Conservation (phyloP, 768 basidiomycete genomes). For the Cubamyces sp. region DNA sequence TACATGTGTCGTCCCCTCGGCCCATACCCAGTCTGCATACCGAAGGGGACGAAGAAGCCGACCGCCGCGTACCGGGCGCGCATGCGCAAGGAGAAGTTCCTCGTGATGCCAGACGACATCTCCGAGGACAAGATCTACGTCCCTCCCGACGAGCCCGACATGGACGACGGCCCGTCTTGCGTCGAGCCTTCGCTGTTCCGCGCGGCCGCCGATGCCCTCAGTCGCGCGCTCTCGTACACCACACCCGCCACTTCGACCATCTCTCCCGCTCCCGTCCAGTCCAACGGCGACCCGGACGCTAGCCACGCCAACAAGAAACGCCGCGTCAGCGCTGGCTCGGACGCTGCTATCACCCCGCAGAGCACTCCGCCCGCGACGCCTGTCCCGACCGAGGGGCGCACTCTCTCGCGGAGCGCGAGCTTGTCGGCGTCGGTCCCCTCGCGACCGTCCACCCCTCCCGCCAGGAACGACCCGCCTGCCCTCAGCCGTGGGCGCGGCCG, state of each 20-base stretch:
- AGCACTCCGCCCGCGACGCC: constrained; percentile 7
- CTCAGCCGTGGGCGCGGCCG: constrained; percentile 1
- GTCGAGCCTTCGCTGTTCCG: constrained; percentile 2
- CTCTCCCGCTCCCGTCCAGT: background rate
- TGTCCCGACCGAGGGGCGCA: background rate
- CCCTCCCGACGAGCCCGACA: constrained; percentile 30
- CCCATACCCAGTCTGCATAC: constrained; percentile 32
- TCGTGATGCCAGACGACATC: constrained; percentile 21
- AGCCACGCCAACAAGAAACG: constrained; percentile 18
- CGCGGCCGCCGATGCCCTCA: background rate
- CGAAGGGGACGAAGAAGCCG: constrained; percentile 20
- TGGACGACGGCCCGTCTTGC: constrained; percentile 26
- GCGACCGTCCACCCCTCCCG: constrained; percentile 10
- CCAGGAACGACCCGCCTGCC: background rate
- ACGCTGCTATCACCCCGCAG: background rate
- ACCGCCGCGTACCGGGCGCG: constrained; percentile 30
- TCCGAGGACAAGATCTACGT: constrained; percentile 32
- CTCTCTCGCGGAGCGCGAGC: constrained; percentile 4
- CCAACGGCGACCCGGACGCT: background rate
- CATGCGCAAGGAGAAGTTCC: constrained; percentile 23
- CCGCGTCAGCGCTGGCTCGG: background rate
- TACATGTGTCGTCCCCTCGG: constrained; percentile 31
- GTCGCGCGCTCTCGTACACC: background rate
- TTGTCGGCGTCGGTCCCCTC: background rate
- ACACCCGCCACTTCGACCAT: background rate